Evolutionary conservation across 2,329 filamentous ascomycete genomes (phyloP).

Genomic region (Rhexocercosporidium sp.): DNA sequence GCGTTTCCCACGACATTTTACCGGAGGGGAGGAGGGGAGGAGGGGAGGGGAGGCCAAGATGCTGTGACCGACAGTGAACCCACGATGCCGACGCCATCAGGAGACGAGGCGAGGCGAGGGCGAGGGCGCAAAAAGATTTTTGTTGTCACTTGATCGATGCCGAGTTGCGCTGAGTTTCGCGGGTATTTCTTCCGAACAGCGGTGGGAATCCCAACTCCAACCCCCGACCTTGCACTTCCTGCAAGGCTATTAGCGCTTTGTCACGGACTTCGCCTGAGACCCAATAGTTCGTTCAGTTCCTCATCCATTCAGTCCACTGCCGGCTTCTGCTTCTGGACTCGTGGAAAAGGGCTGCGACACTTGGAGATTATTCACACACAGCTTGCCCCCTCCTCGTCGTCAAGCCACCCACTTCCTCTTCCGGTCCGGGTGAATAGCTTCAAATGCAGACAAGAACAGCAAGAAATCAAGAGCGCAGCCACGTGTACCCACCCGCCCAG

Average conservation of each 20-base stretch:
- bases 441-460: not conserved
- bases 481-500: not conserved
- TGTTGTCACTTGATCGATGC: constrained; percentile 21
- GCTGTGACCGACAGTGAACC: not conserved
- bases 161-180: not conserved
- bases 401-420: not conserved
- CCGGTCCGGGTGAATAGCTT: constrained; percentile 6
- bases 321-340: not conserved
- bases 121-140: not conserved
- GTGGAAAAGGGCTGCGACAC: not conserved
- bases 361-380: not conserved
- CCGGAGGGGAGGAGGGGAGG: not conserved
- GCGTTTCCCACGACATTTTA: not conserved
- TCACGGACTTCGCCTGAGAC: constrained; percentile 7
- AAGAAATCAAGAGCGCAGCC: not conserved
- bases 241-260: constrained; percentile 14
- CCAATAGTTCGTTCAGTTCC: not conserved
- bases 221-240: not conserved
- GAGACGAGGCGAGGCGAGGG: too few species aligned
- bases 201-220: too few species aligned
- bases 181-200: too few species aligned
- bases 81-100: constrained; percentile 15
- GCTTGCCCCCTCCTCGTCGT: not conserved
- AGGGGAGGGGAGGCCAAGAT: not conserved
- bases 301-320: too few species aligned